Conservation (phyloP, 1,284 basidiomycete genomes). For the Inonotus hispidus region DNA sequence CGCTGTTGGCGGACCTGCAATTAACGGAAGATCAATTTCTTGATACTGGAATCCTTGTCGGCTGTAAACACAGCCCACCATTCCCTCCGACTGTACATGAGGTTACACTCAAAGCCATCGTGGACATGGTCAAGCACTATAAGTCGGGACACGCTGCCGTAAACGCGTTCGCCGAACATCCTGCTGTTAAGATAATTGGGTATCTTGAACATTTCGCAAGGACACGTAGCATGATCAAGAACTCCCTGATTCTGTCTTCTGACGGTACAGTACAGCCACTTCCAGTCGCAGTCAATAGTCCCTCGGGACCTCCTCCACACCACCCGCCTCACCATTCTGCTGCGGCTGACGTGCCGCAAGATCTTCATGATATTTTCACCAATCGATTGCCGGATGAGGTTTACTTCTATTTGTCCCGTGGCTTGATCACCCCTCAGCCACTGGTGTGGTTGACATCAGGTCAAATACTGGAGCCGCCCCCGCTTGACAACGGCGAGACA, state of each 20-base stretch:
- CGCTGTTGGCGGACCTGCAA: constrained; percentile 71
- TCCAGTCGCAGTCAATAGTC: constrained; percentile 66
- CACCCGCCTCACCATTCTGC: constrained; percentile 66
- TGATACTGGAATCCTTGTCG: constrained; percentile 88
- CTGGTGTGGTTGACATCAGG: constrained; percentile 89
- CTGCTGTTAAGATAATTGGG: constrained; percentile 66
- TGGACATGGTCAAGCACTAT: constrained; percentile 87
- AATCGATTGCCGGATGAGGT: constrained; percentile 93
- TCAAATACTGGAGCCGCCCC: constrained; percentile 82
- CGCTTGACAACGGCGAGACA: constrained; percentile 92
- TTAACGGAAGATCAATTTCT: constrained; percentile 91
- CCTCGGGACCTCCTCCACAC: constrained; percentile 50
- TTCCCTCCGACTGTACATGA: constrained; percentile 83
- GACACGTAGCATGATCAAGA: constrained; percentile 90
- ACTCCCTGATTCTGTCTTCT: constrained; percentile 84
- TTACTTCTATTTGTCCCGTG: constrained; percentile 93
- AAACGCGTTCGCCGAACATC: constrained; percentile 73
- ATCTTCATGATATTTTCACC: constrained; percentile 95
- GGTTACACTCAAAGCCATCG: constrained; percentile 74
- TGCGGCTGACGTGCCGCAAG: constrained; percentile 81
- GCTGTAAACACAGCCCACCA: constrained; percentile 81
- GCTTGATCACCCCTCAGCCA: constrained; percentile 81
- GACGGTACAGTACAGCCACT: constrained; percentile 89
- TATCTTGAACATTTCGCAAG: constrained; percentile 89
- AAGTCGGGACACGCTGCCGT: constrained; percentile 82